Conservation (phyloP, 192 early-diverging fungal species). For the Lunasporangiospora selenospora region DNA sequence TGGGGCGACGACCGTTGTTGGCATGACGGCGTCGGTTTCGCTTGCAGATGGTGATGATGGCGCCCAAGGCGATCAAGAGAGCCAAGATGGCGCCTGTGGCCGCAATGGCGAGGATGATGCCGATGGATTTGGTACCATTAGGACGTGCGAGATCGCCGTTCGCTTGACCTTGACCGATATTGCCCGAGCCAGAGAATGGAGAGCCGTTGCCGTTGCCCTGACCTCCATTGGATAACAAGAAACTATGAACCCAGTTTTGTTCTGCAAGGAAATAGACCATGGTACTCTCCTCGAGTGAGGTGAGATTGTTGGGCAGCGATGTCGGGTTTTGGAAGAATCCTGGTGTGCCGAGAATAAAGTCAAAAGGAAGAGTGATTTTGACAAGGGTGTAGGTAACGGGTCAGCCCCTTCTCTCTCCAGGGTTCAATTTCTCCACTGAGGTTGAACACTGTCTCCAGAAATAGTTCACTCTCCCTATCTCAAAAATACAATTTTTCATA, state of each 20-base stretch:
- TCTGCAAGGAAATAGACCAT: slow-evolving; percentile 1
- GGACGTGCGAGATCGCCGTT: not conserved
- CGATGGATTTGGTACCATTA: slow-evolving; percentile 11
- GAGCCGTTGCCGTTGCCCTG: not conserved
- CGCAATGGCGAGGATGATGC: slow-evolving; percentile 11
- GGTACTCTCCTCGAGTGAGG: slow-evolving; percentile 17
- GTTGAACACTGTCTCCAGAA: too few relatives aligned
- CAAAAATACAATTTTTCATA: slow-evolving; percentile 1
- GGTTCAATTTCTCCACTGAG: too few relatives aligned
- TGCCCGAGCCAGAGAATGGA: not conserved
- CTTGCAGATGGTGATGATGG: slow-evolving; percentile 17
- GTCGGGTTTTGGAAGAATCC: slow-evolving; percentile 19
- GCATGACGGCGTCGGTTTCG: slow-evolving; percentile 4
- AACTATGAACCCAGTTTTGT: slow-evolving; percentile 14
- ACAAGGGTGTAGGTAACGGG: too few relatives aligned
- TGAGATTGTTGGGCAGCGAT: slow-evolving; percentile 12
- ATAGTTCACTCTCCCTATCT: too few relatives aligned
- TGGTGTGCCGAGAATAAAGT: not conserved
- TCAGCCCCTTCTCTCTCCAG: too few relatives aligned
- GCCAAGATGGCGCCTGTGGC: slow-evolving; percentile 11
- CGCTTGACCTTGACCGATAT: not conserved
- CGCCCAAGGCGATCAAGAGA: slow-evolving; percentile 9
- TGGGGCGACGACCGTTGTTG: not conserved
- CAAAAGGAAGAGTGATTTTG: not conserved
- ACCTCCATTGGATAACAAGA: not conserved